Conservation (phyloP, 371 early-diverging fungal species). For the Lichtheimia hyalospora region DNA sequence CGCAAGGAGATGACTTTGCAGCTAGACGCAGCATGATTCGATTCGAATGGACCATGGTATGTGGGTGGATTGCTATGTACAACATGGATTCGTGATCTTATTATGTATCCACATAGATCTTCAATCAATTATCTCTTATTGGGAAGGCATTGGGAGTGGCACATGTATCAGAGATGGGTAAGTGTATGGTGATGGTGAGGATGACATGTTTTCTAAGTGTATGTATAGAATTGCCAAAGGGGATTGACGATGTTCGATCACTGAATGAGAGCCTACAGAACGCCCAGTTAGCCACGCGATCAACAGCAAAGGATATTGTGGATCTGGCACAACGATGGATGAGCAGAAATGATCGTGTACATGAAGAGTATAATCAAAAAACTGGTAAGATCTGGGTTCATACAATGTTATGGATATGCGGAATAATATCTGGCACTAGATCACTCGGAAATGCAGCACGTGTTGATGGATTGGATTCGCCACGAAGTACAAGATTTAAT, state of each 20-base stretch:
- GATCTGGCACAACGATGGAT: slow-evolving; percentile 7
- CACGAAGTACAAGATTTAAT: slow-evolving; percentile 26
- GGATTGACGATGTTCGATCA: background rate
- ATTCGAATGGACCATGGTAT: slow-evolving; percentile 20
- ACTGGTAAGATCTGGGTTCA: background rate
- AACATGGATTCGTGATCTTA: too few relatives aligned
- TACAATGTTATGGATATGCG: background rate
- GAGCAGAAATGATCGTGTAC: background rate
- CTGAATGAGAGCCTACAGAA: slow-evolving; percentile 1
- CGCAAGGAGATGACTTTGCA: background rate
- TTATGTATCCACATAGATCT: too few relatives aligned
- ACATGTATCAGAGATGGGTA: too few relatives aligned
- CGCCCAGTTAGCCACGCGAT: background rate
- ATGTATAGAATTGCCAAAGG: slow-evolving; percentile 7
- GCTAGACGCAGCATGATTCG: slow-evolving; percentile 9
- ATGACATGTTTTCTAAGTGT: too few relatives aligned
- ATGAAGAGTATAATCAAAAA: background rate
- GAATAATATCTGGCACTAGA: background rate
- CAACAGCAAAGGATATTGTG: background rate
- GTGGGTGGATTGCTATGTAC: background rate
- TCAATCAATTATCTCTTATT: too few relatives aligned
- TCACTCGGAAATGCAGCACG: background rate
- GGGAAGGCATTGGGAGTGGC: too few relatives aligned
- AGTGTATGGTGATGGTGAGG: too few relatives aligned
- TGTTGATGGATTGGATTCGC: slow-evolving; percentile 27